Percentiles rank a stretch among this genome's conserved stretches.
Conservation (phyloP, 2,329 filamentous ascomycete species). For the Colletotrichum sp. region DNA sequence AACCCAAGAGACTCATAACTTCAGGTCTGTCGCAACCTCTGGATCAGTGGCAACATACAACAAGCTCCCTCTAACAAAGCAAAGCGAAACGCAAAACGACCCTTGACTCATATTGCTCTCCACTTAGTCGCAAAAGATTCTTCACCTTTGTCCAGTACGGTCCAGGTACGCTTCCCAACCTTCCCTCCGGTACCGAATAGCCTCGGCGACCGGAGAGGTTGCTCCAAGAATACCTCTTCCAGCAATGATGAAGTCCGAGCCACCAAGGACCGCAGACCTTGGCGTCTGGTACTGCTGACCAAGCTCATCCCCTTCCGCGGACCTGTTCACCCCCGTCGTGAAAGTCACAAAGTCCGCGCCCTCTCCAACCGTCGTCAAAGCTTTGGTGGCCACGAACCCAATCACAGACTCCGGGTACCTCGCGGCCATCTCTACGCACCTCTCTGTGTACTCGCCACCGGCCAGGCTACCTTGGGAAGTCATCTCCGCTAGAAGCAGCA, state of each 20-base stretch:
- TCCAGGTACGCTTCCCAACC: constrained; percentile 23
- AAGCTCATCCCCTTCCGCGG: constrained; percentile 53
- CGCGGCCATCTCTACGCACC: constrained; percentile 55
- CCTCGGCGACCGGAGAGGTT: constrained; percentile 47
- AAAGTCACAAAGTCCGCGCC: constrained; percentile 58
- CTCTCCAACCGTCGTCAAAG: constrained; percentile 39
- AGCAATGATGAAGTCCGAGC: constrained; percentile 63
- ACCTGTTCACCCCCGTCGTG: constrained; percentile 60
- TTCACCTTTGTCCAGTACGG: background rate
- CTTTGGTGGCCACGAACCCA: constrained; percentile 42
- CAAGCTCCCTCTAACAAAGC: background rate
- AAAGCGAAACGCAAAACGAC: background rate
- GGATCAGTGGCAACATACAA: background rate
- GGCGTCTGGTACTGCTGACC: constrained; percentile 66
- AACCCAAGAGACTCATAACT: background rate
- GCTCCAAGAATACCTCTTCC: constrained; percentile 59
- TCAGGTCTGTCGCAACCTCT: background rate
- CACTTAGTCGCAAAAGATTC: background rate
- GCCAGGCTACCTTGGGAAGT: constrained; percentile 59
- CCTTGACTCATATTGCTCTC: background rate
- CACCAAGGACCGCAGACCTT: constrained; percentile 49
- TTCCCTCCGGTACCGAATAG: constrained; percentile 30
- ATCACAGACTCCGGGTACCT: constrained; percentile 45
- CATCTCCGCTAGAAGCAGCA: constrained; percentile 65
- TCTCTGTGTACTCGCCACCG: constrained; percentile 52